phyloP scores from a whole-genome alignment of 2,329 filamentous ascomycete species.

The Aureobasidium sp. region DNA sequence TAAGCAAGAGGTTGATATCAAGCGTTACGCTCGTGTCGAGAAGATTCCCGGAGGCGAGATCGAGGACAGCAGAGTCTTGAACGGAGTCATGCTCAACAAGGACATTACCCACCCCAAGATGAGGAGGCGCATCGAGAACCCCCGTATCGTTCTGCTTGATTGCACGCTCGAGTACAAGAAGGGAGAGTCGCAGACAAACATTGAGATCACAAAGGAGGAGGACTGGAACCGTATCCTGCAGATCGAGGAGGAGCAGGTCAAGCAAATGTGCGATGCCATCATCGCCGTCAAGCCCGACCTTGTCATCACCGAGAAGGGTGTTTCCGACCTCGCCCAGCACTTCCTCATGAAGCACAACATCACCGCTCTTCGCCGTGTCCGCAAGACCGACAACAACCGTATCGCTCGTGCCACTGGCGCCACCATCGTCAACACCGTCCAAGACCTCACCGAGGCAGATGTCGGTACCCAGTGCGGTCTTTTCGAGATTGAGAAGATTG shows the following conservation, averaged over 20 bases:
- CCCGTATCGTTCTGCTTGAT: constrained; percentile 84
- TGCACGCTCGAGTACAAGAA: constrained; percentile 99
- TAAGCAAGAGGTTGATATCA: constrained; percentile 96
- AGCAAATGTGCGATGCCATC: constrained; percentile 92
- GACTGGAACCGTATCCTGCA: constrained; percentile 99
- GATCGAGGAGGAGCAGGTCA: constrained; percentile 98
- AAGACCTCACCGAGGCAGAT: constrained; percentile 85
- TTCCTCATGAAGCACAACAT: constrained; percentile 93
- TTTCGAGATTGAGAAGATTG: constrained; percentile 98
- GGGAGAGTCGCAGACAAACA: constrained; percentile 98
- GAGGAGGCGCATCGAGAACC: constrained; percentile 94
- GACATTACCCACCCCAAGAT: constrained; percentile 99
- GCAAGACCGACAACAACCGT: constrained; percentile 99
- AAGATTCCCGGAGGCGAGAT: constrained; percentile 98
- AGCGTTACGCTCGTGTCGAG: constrained; percentile 94
- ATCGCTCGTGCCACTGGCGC: constrained; percentile 92
- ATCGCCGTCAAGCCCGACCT: constrained; percentile 89
- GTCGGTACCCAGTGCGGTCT: constrained; percentile 89
- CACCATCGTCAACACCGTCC: constrained; percentile 94
- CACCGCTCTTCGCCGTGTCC: constrained; percentile 87
- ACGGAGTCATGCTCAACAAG: constrained; percentile 99
- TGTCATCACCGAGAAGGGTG: constrained; percentile 98
- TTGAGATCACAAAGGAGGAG: constrained; percentile 96
- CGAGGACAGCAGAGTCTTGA: constrained; percentile 87
- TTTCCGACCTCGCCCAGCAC: constrained; percentile 97